Base-by-base conservation (phyloP, 371 early-diverging fungal species). In the Chytridium lagenaria region DNA sequence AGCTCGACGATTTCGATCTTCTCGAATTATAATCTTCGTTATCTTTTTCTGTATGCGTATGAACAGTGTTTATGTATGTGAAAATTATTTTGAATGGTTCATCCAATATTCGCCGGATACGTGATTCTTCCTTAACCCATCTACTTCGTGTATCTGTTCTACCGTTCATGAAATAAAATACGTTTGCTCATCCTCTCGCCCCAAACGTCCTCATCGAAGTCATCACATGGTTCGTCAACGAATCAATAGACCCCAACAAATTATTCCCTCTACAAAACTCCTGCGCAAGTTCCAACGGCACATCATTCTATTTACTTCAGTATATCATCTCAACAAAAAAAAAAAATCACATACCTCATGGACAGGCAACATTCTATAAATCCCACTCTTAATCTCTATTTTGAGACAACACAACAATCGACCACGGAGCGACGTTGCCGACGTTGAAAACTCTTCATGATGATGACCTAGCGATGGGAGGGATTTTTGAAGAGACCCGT, bases 351-450 rank as follows among this genome's bases (percentile, higher is more conserved):
- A 3, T 30, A 80, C 83, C 72, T 80, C 77, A 70, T 82, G 83
- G 33, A 82, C 80, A 23, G 83, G 80, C 57, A 82, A 57, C 83
- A 82, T 82, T 55, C 77, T 71, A 51, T 78, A 82, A 19, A 78
- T 77, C 15, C 83, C 83, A 15, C 75, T 73, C 59, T 77, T 75
- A 33, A 79, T 79, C 63, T 82, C 83, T 23, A 82, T 76, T 73
- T 82, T 82, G 30, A 82, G 67, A 37, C 83, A 77, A 63, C 83
- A 82, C 34, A 82, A 49, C 61, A 82, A 39, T 50, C 66, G 63
- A 31, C 77, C 76, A n/a, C 75, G 22, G 37, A 23, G 3, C 12
- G 37, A 12, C 67, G 39, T 34, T 7, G 49, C 26, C 57, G 15
- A n/a, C 57, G 5, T 57, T n/a, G 7, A 23, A n/a, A 57, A 57